Conservation (phyloP, 805 yeast species). For the Wickerhamomyces silvicola region DNA sequence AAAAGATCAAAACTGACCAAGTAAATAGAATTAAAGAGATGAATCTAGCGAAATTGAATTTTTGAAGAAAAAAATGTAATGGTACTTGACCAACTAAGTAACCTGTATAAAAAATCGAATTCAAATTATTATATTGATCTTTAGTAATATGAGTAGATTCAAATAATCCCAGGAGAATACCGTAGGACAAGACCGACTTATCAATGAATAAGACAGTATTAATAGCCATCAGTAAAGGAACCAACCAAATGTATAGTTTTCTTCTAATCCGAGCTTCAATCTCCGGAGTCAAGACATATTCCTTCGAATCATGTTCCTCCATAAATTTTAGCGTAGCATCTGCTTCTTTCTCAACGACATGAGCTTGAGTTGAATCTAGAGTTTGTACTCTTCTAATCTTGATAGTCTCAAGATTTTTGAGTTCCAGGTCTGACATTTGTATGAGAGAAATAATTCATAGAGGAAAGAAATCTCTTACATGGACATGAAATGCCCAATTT, state of each 20-base stretch:
- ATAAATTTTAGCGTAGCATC: conserved; percentile 23
- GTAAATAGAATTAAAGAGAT: conserved; percentile 16
- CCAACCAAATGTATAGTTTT: conserved; percentile 13
- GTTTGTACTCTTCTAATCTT: neutral
- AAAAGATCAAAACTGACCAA: conserved; percentile 24
- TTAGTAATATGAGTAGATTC: conserved; percentile 21
- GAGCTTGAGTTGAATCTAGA: conserved; percentile 1
- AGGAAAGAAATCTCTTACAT: too few relatives aligned
- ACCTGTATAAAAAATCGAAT: conserved; percentile 36
- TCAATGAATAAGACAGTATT: conserved; percentile 30
- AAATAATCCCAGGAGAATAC: conserved; percentile 31
- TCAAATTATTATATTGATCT: conserved; percentile 23
- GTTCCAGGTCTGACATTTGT: too few relatives aligned
- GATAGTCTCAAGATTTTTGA: too few relatives aligned
- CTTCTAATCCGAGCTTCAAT: conserved; percentile 8
- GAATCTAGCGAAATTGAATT: conserved; percentile 21
- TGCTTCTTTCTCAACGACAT: conserved; percentile 16
- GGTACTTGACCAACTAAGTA: conserved; percentile 42
- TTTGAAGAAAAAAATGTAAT: conserved; percentile 33
- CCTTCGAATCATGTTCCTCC: conserved; percentile 13
- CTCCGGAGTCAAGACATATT: conserved; percentile 8
- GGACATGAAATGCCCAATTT: too few relatives aligned
- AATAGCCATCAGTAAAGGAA: conserved; percentile 18
- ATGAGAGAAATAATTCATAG: too few relatives aligned
- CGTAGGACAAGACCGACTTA: conserved; percentile 36